These are phyloP conservation scores for Ustilago sp. DNA, from an alignment of 1,284 basidiomycete genomes.

Conservation along the genomic window DNA sequence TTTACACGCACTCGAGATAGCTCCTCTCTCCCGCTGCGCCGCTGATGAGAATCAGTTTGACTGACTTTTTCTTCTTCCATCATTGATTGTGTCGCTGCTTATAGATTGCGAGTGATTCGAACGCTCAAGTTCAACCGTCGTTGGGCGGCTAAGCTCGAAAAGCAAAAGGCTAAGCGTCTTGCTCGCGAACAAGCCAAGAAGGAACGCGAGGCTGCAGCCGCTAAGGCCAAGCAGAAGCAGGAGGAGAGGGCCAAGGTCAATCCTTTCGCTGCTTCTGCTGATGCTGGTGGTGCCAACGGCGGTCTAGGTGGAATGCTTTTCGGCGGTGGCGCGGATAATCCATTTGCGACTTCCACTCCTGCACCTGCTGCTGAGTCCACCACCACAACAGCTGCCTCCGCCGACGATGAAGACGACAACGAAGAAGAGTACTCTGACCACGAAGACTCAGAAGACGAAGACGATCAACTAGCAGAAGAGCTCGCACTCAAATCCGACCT, in stretches of 20 bases:
- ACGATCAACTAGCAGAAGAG: constrained; percentile 64
- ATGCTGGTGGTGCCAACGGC: constrained; percentile 20
- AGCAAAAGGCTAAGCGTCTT: constrained; percentile 48
- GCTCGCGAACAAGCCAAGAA: constrained; percentile 38
- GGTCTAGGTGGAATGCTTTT: constrained; percentile 51
- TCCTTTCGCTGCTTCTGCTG: constrained; percentile 39
- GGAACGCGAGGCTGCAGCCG: constrained; percentile 42
- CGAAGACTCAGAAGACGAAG: constrained; percentile 47
- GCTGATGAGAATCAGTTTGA: background rate
- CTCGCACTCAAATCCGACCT: constrained; percentile 65
- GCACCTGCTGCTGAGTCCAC: constrained; percentile 6
- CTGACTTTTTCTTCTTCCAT: constrained; percentile 11
- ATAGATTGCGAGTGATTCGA: constrained; percentile 64
- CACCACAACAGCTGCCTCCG: background rate
- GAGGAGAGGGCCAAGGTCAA: constrained; percentile 49
- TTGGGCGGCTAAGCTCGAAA: constrained; percentile 68
- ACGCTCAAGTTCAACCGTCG: constrained; percentile 64
- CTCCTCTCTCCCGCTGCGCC: constrained; percentile 4
- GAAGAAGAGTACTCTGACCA: constrained; percentile 18
- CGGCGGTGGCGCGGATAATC: constrained; percentile 48
- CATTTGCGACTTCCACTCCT: constrained; percentile 41
- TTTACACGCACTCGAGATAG: constrained; percentile 9
- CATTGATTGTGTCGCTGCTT: constrained; percentile 2
- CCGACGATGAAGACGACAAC: background rate
- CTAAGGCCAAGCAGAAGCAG: constrained; percentile 47